Conservation (phyloP, 139 green algal genomes). For the Volvox reticuliferus region DNA sequence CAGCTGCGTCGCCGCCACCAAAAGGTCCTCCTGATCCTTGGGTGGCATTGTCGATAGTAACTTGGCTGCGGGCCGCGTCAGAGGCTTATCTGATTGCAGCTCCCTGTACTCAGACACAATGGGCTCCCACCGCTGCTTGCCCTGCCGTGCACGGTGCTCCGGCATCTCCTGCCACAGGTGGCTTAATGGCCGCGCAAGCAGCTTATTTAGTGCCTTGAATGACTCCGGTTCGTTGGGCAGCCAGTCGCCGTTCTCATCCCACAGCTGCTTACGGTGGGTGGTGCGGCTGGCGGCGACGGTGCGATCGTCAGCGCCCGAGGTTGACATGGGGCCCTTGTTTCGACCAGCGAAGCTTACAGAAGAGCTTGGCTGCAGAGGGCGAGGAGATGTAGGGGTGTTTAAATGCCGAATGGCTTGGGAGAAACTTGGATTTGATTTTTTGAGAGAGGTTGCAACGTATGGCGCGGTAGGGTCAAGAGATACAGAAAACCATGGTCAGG, state of each 20-base stretch:
- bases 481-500: no score
- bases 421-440: no score
- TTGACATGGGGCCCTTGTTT: not conserved
- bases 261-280: slow-evolving; percentile 56
- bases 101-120: slow-evolving; percentile 74
- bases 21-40: slow-evolving; percentile 46
- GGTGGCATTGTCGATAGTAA: slow-evolving; percentile 68
- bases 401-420: no score
- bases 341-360: not conserved
- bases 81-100: not conserved
- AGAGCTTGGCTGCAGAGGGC: not conserved
- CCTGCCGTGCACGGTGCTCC: slow-evolving; percentile 58
- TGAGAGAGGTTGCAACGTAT: no score
- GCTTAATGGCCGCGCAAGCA: slow-evolving; percentile 67
- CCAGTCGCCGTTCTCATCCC: slow-evolving; percentile 72
- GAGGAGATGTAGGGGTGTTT: no score
- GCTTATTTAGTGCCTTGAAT: slow-evolving; percentile 57
- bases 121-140: slow-evolving; percentile 67
- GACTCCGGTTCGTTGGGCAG: slow-evolving; percentile 65
- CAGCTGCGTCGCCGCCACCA: slow-evolving; percentile 58
- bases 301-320: slow-evolving; percentile 17
- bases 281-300: not conserved
- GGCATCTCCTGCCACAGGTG: slow-evolving; percentile 77
- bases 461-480: no score
- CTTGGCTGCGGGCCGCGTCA: slow-evolving; percentile 58